Evolutionary conservation across 2,329 filamentous ascomycete genomes (phyloP).

Genomic region (Ophiostoma ulmi): DNA sequence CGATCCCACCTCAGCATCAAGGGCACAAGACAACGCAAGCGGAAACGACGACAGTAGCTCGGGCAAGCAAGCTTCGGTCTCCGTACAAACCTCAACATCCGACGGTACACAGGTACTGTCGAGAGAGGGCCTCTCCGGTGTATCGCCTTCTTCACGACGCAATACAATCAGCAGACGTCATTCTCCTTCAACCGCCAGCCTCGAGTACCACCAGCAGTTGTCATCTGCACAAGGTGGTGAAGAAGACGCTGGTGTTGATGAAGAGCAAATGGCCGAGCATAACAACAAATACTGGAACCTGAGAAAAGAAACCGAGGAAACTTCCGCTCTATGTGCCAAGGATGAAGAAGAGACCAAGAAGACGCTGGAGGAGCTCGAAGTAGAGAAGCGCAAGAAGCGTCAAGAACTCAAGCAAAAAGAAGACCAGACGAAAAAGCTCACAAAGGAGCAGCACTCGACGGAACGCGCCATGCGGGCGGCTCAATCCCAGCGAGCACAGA

Average conservation of each 20-base stretch:
- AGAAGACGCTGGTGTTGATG: conserved; percentile 49
- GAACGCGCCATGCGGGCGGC: conserved; percentile 77
- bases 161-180: conserved; percentile 68
- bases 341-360: conserved; percentile 67
- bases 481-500: conserved; percentile 71
- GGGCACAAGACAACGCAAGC: conserved; percentile 37
- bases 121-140: conserved; percentile 55
- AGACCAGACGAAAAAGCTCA: conserved; percentile 77
- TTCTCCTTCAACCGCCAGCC: conserved; percentile 63
- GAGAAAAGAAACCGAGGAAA: conserved; percentile 76
- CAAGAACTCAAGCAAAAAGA: conserved; percentile 83
- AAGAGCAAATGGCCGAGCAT: conserved; percentile 67
- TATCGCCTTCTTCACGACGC: conserved; percentile 43
- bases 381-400: conserved; percentile 73
- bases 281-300: conserved; percentile 76
- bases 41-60: conserved; percentile 48
- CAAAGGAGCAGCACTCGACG: conserved; percentile 71
- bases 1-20: conserved; percentile 41
- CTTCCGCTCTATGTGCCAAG: conserved; percentile 62
- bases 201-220: conserved; percentile 41
- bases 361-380: conserved; percentile 62
- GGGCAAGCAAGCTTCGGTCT: conserved; percentile 25
- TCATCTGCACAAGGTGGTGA: conserved; percentile 30
- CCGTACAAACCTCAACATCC: conserved; percentile 17
- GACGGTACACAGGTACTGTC: conserved; percentile 45